These are phyloP conservation scores for Gymnopus androsaceus DNA, from an alignment of 1,284 basidiomycete species.

Conservation along the genomic window DNA sequence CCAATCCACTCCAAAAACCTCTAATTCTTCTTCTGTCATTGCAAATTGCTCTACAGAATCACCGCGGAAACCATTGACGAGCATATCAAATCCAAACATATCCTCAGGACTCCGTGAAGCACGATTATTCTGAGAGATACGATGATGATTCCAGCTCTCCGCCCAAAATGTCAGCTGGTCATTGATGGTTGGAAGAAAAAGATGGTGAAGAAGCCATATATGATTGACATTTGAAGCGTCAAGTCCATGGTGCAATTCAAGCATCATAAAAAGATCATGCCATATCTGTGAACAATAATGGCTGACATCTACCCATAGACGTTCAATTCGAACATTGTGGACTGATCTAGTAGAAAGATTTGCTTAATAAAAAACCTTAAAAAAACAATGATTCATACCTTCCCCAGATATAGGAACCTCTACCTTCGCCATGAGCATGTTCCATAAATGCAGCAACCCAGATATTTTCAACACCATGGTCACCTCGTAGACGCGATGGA, in stretches of 20 bases:
- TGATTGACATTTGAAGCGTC: background rate
- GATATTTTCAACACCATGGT: constrained; percentile 34
- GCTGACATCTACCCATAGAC: constrained; percentile 7
- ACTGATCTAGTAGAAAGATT: constrained; percentile 8
- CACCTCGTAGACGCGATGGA: constrained; percentile 29
- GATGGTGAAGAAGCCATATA: constrained; percentile 29
- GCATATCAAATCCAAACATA: constrained; percentile 29
- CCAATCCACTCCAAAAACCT: constrained; percentile 30
- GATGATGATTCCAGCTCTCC: constrained; percentile 29
- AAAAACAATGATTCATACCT: constrained; percentile 18
- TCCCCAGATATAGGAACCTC: constrained; percentile 34
- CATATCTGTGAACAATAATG: background rate
- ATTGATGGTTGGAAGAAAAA: constrained; percentile 31
- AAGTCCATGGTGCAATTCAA: constrained; percentile 8
- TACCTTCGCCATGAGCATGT: constrained; percentile 17
- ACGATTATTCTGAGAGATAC: constrained; percentile 19
- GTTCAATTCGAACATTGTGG: constrained; percentile 12
- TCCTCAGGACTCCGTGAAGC: constrained; percentile 24
- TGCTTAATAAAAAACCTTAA: background rate
- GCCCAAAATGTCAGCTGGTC: constrained; percentile 22
- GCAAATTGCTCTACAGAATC: constrained; percentile 7
- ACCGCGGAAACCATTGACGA: constrained; percentile 25
- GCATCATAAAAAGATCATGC: constrained; percentile 3
- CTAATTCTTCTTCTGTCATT: constrained; percentile 16
- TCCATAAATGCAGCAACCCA: constrained; percentile 30